These are phyloP conservation scores for Trichoderma gracile DNA, from an alignment of 2,329 filamentous ascomycete genomes.

Conservation along the genomic window DNA sequence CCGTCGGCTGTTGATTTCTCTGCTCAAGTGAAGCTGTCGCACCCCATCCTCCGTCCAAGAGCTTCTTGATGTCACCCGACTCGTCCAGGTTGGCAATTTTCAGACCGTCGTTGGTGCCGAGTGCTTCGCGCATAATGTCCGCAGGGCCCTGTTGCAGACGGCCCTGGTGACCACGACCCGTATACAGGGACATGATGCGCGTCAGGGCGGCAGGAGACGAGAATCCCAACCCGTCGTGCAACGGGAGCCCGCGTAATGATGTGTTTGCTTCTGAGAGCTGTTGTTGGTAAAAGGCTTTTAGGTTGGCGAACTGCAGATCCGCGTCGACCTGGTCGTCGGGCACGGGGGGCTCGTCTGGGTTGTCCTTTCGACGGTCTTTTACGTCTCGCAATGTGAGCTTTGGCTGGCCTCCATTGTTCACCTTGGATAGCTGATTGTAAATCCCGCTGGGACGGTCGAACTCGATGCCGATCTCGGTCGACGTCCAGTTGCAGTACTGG, in stretches of 20 bases:
- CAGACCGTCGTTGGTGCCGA: slow-evolving; percentile 69
- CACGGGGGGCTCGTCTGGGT: slow-evolving; percentile 41
- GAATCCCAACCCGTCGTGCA: slow-evolving; percentile 51
- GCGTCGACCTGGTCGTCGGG: slow-evolving; percentile 55
- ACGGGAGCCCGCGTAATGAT: slow-evolving; percentile 50
- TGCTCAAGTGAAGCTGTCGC: slow-evolving; percentile 57
- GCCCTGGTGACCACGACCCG: slow-evolving; percentile 60
- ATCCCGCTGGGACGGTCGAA: slow-evolving; percentile 90
- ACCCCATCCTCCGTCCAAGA: slow-evolving; percentile 63
- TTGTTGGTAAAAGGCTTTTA: slow-evolving; percentile 78
- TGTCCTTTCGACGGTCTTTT: slow-evolving; percentile 54
- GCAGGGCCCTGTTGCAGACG: slow-evolving; percentile 68
- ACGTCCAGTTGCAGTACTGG: slow-evolving; percentile 90
- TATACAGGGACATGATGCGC: slow-evolving; percentile 90
- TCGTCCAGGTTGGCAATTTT: slow-evolving; percentile 64
- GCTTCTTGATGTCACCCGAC: slow-evolving; percentile 57
- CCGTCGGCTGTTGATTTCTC: slow-evolving; percentile 48
- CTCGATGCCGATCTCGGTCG: slow-evolving; percentile 82
- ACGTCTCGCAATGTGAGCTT: slow-evolving; percentile 54
- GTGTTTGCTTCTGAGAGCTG: slow-evolving; percentile 68
- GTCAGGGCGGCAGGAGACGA: slow-evolving; percentile 79
- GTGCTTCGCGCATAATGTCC: slow-evolving; percentile 78
- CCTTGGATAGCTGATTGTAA: slow-evolving; percentile 71
- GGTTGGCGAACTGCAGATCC: slow-evolving; percentile 70
- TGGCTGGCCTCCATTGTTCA: slow-evolving; percentile 62